Evolutionary conservation across 2,329 filamentous ascomycete genomes (phyloP).

Genomic region (Colletotrichum gigasporum): DNA sequence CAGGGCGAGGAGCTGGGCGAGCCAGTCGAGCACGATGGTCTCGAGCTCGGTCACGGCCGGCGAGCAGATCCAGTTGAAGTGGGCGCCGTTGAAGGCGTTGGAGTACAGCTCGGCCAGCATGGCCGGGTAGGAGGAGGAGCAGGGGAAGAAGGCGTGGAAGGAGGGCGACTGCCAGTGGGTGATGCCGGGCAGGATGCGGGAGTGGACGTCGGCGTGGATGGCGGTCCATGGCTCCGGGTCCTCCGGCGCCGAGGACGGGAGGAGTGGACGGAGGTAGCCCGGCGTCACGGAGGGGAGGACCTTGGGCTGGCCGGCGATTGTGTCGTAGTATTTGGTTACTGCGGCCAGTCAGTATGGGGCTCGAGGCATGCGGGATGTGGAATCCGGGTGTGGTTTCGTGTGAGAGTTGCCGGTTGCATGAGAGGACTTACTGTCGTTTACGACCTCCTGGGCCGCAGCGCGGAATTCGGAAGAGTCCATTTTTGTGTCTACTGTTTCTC

Average conservation of each 20-base stretch:
- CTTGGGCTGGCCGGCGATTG: conserved; percentile 67
- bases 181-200: conserved; percentile 88
- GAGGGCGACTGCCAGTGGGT: conserved; percentile 96
- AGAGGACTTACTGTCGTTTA: conserved; percentile 78
- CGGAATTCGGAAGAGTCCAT: conserved; percentile 88
- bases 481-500: background rate
- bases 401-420: too few relatives aligned
- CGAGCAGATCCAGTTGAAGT: conserved; percentile 97
- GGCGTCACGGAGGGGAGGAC: conserved; percentile 84
- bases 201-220: conserved; percentile 85
- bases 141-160: conserved; percentile 96
- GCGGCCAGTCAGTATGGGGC: too few relatives aligned
- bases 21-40: conserved; percentile 92
- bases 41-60: conserved; percentile 94
- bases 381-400: too few relatives aligned
- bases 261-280: conserved; percentile 83
- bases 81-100: conserved; percentile 86
- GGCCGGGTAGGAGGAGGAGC: conserved; percentile 80
- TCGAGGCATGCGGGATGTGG: too few relatives aligned
- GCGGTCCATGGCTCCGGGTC: conserved; percentile 77
- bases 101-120: conserved; percentile 95
- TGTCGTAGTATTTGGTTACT: conserved; percentile 89
- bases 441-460: conserved; percentile 77
- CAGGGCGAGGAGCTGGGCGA: conserved; percentile 78
- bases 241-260: conserved; percentile 73